These are phyloP conservation scores for Aurantiochytrium sp. DNA, from an alignment of 108 stramenopile species.

Conservation along the genomic window DNA sequence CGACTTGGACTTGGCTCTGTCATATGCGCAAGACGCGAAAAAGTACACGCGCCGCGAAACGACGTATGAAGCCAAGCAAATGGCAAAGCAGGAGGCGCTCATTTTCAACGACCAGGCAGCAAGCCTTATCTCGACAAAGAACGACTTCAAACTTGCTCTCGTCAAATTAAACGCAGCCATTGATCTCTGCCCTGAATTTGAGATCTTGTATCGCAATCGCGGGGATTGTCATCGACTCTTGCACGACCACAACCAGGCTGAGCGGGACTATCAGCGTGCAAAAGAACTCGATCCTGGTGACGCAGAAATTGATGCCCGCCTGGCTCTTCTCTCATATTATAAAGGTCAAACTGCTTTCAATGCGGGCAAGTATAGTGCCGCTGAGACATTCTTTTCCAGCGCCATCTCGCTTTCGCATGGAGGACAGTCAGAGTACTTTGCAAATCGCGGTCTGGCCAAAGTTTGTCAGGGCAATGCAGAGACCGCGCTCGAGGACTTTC, in stretches of 20 bases:
- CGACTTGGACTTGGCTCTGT: not conserved
- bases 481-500: not conserved
- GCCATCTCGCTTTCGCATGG: not conserved
- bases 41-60: not conserved
- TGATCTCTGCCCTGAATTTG: not conserved
- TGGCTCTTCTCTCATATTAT: not conserved
- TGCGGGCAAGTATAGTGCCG: not conserved
- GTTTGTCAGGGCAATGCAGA: not conserved
- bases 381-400: not conserved
- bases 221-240: not conserved
- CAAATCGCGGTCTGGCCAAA: not conserved
- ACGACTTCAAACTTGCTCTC: not conserved
- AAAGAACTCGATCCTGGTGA: not conserved
- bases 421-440: not conserved
- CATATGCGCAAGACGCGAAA: not conserved
- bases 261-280: not conserved
- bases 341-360: not conserved
- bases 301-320: not conserved
- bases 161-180: not conserved
- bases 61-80: not conserved
- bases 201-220: not conserved
- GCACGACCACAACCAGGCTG: not conserved
- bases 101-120: not conserved
- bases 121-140: not conserved
- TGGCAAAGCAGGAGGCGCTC: not conserved